Evolutionary conservation across 345 rosid species (phyloP), one percentile per base, ranked within the genome.

Genomic region (Acer campestre): DNA sequence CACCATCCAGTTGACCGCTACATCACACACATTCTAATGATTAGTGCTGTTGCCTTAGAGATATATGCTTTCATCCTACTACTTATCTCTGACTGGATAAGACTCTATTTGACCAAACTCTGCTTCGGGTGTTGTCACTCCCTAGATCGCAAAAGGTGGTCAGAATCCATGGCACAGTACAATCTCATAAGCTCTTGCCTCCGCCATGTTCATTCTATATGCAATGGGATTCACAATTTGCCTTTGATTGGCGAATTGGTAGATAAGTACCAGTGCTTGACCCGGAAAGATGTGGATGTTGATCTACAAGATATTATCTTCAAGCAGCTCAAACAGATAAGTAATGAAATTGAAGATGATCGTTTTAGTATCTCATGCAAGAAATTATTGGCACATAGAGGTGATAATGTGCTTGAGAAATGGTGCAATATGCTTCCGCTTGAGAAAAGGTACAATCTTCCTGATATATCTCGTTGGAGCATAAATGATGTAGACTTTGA

Each of bases 401-500:
- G 68, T 27, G 42, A 64, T 29, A 12, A 29, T 1, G 68, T 64
- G 68, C 11, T 18, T 20, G 13, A 59, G 23, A 27, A 64, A 44
- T 71, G 22, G 64, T 58, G 20, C 58, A 42, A 46, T 14, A n/a
- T n/a, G n/a, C n/a, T n/a, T n/a, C n/a, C n/a, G 68, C 11, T 18
- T 20, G 13, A 59, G 23, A 27, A 64, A 44, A 75, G 22, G 64
- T 58, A 27, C 58, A 42, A 46, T 14, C 2, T 61, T 48, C 8
- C 10, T 17, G 3, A 6, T 11, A 74, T 77, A 48, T 18, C 74
- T 40, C 55, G 16, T 18, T 73, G 71, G 61, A 70, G 82, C 69
- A 25, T 70, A 53, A 17, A 3, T 2, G 67, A 74, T 1, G 71
- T 49, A 5, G 84, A 76, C 22, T 81, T 84, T 11, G 63, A 74